Conservation (phyloP, 768 basidiomycete genomes). For the Boletales sp. region DNA sequence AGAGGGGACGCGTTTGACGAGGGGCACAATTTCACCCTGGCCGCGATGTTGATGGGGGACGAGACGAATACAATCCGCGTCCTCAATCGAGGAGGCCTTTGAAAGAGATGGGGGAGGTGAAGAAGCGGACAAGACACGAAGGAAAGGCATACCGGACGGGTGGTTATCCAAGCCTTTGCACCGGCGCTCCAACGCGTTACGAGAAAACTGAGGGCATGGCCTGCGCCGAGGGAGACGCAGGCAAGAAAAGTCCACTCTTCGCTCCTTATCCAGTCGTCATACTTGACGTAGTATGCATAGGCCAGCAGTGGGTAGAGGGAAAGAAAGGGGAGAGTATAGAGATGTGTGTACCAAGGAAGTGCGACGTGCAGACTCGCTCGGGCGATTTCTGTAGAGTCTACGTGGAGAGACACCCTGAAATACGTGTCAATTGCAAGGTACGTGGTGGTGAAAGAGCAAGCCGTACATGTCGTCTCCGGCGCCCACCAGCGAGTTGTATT, state of each 20-base stretch:
- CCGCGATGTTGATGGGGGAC: slow-evolving; percentile 80
- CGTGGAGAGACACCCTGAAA: slow-evolving; percentile 42
- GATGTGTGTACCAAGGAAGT: slow-evolving; percentile 64
- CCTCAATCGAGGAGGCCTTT: slow-evolving; percentile 59
- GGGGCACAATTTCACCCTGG: slow-evolving; percentile 81
- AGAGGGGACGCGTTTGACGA: slow-evolving; percentile 57
- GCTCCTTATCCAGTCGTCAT: slow-evolving; percentile 86
- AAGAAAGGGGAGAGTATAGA: slow-evolving; percentile 78
- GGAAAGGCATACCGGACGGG: slow-evolving; percentile 52
- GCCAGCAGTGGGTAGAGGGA: slow-evolving; percentile 77
- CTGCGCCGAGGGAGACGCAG: slow-evolving; percentile 76
- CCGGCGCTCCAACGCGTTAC: slow-evolving; percentile 85
- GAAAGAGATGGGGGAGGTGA: not conserved
- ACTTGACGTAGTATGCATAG: slow-evolving; percentile 89
- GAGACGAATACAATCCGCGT: slow-evolving; percentile 79
- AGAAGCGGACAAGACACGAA: not conserved
- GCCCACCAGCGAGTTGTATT: too few species aligned
- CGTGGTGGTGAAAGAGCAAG: not conserved
- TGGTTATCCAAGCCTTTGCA: slow-evolving; percentile 78
- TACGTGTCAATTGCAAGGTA: not conserved
- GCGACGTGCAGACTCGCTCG: slow-evolving; percentile 62
- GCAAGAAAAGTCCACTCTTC: slow-evolving; percentile 99
- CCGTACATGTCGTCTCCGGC: slow-evolving; percentile 17
- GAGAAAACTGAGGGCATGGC: slow-evolving; percentile 91
- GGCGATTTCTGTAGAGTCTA: slow-evolving; percentile 66